These are phyloP conservation scores for Zoysia japonica DNA, from an alignment of 176 grass and related monocot species.

Conservation along the genomic window DNA sequence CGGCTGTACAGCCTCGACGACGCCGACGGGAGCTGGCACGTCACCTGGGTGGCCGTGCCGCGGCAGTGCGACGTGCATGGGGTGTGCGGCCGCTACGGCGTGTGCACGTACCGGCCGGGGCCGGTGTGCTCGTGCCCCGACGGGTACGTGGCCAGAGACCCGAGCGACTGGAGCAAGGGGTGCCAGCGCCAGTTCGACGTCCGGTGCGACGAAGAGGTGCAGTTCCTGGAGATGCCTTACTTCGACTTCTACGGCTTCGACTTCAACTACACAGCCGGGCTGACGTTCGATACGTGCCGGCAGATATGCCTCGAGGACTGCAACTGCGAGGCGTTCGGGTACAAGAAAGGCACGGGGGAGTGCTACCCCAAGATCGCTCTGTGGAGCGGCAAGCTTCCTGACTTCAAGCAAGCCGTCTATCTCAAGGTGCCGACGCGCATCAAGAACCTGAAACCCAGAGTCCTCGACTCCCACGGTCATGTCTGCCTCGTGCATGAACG, in stretches of 20 bases:
- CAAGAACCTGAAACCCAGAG: neutral
- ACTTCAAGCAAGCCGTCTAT: conserved; percentile 41
- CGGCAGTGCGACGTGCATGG: conserved; percentile 60
- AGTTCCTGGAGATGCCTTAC: conserved; percentile 31
- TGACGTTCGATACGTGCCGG: conserved; percentile 44
- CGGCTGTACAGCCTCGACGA: conserved; percentile 60
- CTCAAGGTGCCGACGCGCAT: conserved; percentile 36
- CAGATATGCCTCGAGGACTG: conserved; percentile 57
- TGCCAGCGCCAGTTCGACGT: conserved; percentile 51
- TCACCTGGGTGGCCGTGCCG: conserved; percentile 56
- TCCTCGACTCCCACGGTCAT: neutral
- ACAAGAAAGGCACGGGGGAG: conserved; percentile 37
- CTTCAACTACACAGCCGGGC: conserved; percentile 26
- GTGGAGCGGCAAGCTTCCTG: conserved; percentile 42
- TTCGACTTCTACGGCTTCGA: conserved; percentile 65
- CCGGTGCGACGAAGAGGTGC: conserved; percentile 32
- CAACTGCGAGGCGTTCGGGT: conserved; percentile 66
- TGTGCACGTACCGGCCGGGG: conserved; percentile 47
- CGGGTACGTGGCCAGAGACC: conserved; percentile 44
- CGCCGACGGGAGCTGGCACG: conserved; percentile 34
- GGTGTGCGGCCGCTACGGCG: conserved; percentile 52
- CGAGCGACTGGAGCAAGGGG: conserved; percentile 68
- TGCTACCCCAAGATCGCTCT: conserved; percentile 69
- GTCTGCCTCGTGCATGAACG: neutral
- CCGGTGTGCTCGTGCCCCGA: conserved; percentile 50